phyloP scores from a whole-genome alignment of 768 basidiomycete genomes.

The Podaxis sp. region DNA sequence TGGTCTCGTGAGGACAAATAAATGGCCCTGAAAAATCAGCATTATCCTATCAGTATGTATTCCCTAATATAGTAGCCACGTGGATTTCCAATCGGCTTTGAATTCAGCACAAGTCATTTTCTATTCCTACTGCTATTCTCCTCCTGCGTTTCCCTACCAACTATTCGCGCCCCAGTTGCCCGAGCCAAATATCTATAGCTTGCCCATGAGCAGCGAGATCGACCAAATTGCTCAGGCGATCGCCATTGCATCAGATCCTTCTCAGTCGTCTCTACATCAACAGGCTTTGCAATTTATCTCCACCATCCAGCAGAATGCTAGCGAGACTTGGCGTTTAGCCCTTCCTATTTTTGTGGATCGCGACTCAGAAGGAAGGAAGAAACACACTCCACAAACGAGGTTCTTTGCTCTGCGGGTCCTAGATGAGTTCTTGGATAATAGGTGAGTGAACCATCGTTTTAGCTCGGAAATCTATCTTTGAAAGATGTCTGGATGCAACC shows the following conservation, averaged over 20 bases:
- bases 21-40: slow-evolving; percentile 18
- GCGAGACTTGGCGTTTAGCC: slow-evolving; percentile 77
- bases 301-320: slow-evolving; percentile 70
- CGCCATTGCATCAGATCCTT: slow-evolving; percentile 80
- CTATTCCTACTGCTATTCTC: neutral
- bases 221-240: slow-evolving; percentile 82
- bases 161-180: neutral
- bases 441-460: slow-evolving; percentile 45
- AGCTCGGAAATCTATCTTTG: neutral
- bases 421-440: slow-evolving; percentile 78
- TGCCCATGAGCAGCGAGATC: slow-evolving; percentile 67
- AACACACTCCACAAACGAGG: slow-evolving; percentile 66
- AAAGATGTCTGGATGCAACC: slow-evolving; percentile 2
- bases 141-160: neutral
- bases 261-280: slow-evolving; percentile 66
- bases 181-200: neutral
- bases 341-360: slow-evolving; percentile 68
- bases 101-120: neutral
- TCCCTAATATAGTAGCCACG: slow-evolving; percentile 7
- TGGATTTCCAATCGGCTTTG: slow-evolving; percentile 5
- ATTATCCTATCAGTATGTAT: slow-evolving; percentile 24
- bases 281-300: slow-evolving; percentile 84
- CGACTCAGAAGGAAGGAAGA: slow-evolving; percentile 55
- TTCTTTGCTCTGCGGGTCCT: slow-evolving; percentile 79
- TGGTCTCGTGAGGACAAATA: neutral